Percentiles rank a stretch among this genome's conserved stretches.
These are phyloP conservation scores for Gossypium mustelinum DNA, from an alignment of 345 rosid species.

Conservation along the genomic window DNA sequence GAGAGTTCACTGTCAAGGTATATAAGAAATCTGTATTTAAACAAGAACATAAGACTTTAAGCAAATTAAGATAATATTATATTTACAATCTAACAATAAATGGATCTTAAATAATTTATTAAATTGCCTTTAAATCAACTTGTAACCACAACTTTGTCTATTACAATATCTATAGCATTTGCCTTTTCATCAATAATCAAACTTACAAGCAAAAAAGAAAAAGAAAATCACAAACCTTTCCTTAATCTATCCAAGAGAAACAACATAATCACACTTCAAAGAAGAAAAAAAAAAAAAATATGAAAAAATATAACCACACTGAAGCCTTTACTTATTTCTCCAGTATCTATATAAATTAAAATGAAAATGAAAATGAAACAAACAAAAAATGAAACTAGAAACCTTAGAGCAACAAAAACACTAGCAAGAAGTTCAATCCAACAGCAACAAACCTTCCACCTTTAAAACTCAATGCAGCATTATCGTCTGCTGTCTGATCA, in stretches of 20 bases:
- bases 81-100: background rate
- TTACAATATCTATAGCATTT: conserved; percentile 18
- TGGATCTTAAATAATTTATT: background rate
- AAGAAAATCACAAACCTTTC: conserved; percentile 13
- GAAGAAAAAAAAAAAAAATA: background rate
- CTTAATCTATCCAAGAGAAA: background rate
- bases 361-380: background rate
- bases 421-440: conserved; percentile 44
- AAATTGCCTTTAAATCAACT: background rate
- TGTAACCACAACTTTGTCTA: background rate
- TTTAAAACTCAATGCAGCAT: conserved; percentile 34
- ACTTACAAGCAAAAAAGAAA: background rate
- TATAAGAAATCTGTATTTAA: too few species aligned
- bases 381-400: background rate
- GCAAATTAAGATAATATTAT: too few species aligned
- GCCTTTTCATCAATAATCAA: conserved; percentile 5
- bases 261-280: background rate
- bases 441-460: conserved; percentile 34
- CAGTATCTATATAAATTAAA: conserved; percentile 11
- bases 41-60: too few species aligned
- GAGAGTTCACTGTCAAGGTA: too few species aligned
- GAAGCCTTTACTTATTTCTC: conserved; percentile 28
- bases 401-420: conserved; percentile 32
- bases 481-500: conserved; percentile 57
- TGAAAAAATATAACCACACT: conserved; percentile 7